Base-by-base conservation (phyloP, 306 rosid genomes). In the Neltuma alba region DNA sequence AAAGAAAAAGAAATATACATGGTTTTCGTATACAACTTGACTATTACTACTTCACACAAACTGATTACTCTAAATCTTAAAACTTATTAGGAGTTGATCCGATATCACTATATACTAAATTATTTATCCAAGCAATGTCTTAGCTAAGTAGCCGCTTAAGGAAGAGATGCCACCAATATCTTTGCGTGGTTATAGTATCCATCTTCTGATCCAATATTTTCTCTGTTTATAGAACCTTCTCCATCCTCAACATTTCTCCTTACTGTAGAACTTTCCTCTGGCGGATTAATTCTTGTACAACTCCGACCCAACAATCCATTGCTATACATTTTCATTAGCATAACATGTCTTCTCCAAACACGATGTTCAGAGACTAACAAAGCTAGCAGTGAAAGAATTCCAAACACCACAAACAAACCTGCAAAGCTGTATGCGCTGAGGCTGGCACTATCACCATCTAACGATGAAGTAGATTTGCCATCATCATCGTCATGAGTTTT, bases 401-500 rank as follows among this genome's bases (percentile, higher is more conserved):
- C 77, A 21, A 76, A 70, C 34, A 79, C 65, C 30, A 71, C 18
- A 36, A 79, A 79, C 40, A 71, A 38, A 3, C 82, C 82, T 8
- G 72, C 64, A 71, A 79, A 71, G 72, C 82, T 79, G 23, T 79
- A 44, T 5, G 77, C 3, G 0, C 70, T 44, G 57, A 79, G 77
- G 55, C 41, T 70, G 11, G 42, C 21, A 78, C 23, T 40, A 13
- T 8, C 45, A 9, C 1, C 31, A 10, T 40, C 36, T 13, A 69
- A 57, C 34, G 76, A 58, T 6, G 37, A 21, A 11, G 7, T 14
- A 7, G 61, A 30, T 12, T 57, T n/a, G 5, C 47, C 76, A 38
- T 68, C 34, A 38, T 68, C 34, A 55, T 54, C 1, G 7, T 31
- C 72, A 31, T 23, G 38, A 20, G 25, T 7, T 62, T 70, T 60